Conservation (phyloP, 2,329 filamentous ascomycete species). For the Fusarium sp. region DNA sequence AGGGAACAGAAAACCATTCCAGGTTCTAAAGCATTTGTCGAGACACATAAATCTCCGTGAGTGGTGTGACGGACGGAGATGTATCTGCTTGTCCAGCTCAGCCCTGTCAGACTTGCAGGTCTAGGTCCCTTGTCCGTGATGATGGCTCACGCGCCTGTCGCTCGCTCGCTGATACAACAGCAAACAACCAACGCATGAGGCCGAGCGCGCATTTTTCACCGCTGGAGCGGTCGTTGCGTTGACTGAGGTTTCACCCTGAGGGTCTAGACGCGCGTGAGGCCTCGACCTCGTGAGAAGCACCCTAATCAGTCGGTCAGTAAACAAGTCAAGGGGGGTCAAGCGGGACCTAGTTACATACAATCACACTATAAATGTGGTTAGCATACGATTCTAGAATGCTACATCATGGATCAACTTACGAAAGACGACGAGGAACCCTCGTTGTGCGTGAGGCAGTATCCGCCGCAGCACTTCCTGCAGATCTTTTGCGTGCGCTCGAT, state of each 20-base stretch:
- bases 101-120: constrained; percentile 11
- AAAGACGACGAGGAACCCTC: constrained; percentile 78
- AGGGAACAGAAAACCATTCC: constrained; percentile 9
- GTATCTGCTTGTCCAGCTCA: constrained; percentile 7
- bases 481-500: constrained; percentile 76
- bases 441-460: constrained; percentile 87
- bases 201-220: background rate
- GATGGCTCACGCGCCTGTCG: background rate
- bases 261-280: constrained; percentile 44
- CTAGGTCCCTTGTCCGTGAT: constrained; percentile 7
- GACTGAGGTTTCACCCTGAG: constrained; percentile 3
- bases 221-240: background rate
- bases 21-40: constrained; percentile 4
- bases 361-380: constrained; percentile 57
- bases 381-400: constrained; percentile 19
- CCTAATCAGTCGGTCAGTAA: constrained; percentile 39
- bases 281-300: constrained; percentile 51
- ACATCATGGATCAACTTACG: constrained; percentile 52
- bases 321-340: background rate
- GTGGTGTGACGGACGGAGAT: constrained; percentile 5
- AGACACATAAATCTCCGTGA: constrained; percentile 10
- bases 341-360: constrained; percentile 50
- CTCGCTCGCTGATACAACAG: background rate
- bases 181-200: background rate
- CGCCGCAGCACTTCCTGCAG: constrained; percentile 79